Evolutionary conservation across 2,329 filamentous ascomycete species (phyloP).

Genomic region (Phialophora tarda): DNA sequence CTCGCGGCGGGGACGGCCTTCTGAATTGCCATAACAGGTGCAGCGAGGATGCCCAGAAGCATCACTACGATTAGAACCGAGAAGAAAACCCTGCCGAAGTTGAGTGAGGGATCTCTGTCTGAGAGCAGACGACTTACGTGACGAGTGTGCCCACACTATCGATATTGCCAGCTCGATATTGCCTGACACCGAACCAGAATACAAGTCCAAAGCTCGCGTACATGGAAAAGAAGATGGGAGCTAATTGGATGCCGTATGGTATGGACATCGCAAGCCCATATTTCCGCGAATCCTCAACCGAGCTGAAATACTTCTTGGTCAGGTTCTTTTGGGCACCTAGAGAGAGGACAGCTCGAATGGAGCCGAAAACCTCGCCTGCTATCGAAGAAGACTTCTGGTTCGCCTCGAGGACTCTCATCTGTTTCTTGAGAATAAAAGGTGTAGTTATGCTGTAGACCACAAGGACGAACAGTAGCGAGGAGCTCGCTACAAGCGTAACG

Average conservation of each 20-base stretch:
- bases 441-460: slow-evolving; percentile 40
- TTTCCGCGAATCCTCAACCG: slow-evolving; percentile 47
- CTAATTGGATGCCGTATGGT: slow-evolving; percentile 44
- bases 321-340: slow-evolving; percentile 51
- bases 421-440: slow-evolving; percentile 43
- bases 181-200: slow-evolving; percentile 48
- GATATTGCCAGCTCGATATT: slow-evolving; percentile 46
- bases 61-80: slow-evolving; percentile 52
- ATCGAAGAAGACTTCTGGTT: slow-evolving; percentile 52
- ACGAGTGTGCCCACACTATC: slow-evolving; percentile 46
- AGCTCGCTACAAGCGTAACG: slow-evolving; percentile 58
- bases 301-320: slow-evolving; percentile 45
- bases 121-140: slow-evolving; percentile 40
- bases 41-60: slow-evolving; percentile 45
- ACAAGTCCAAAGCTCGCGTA: slow-evolving; percentile 46
- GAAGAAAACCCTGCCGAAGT: slow-evolving; percentile 44
- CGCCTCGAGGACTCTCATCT: slow-evolving; percentile 41
- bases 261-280: slow-evolving; percentile 43
- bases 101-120: slow-evolving; percentile 7
- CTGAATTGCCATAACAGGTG: slow-evolving; percentile 46
- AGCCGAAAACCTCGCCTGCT: slow-evolving; percentile 51
- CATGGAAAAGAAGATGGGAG: slow-evolving; percentile 46
- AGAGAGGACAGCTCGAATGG: slow-evolving; percentile 53
- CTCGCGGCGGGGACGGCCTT: slow-evolving; percentile 85
- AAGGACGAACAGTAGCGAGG: slow-evolving; percentile 52